These are phyloP conservation scores for Sclerotinia nivalis DNA, from an alignment of 2,329 filamentous ascomycete species.

Conservation along the genomic window DNA sequence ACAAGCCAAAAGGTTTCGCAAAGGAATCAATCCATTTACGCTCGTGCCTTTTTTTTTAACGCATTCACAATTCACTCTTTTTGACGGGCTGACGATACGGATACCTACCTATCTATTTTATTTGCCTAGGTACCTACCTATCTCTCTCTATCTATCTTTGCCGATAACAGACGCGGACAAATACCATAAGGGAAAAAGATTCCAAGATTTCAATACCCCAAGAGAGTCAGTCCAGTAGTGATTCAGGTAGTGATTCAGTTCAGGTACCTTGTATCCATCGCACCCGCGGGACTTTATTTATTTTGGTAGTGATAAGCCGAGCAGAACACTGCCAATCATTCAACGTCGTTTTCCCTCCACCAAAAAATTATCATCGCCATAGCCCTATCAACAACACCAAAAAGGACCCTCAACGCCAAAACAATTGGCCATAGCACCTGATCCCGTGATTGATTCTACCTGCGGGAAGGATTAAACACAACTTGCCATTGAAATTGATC, in stretches of 20 bases:
- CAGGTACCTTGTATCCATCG: slow-evolving; percentile 20
- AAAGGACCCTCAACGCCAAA: slow-evolving; percentile 34
- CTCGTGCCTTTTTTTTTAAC: slow-evolving; percentile 1
- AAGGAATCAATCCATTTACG: neutral
- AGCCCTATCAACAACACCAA: slow-evolving; percentile 38
- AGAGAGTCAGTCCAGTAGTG: neutral
- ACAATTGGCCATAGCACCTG: slow-evolving; percentile 37
- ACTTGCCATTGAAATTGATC: slow-evolving; percentile 22
- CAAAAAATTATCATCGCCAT: slow-evolving; percentile 26
- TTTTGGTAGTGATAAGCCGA: neutral
- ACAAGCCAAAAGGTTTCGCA: slow-evolving; percentile 16
- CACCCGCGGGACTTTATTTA: slow-evolving; percentile 6
- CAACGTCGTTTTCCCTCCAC: slow-evolving; percentile 18
- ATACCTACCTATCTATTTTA: neutral
- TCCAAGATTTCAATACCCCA: neutral
- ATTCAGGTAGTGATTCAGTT: neutral
- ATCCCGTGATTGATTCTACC: slow-evolving; percentile 38
- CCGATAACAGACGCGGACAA: neutral
- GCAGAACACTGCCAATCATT: slow-evolving; percentile 34
- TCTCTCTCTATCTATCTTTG: neutral
- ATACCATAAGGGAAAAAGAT: neutral
- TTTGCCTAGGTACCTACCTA: neutral
- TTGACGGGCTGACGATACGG: neutral
- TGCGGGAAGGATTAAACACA: slow-evolving; percentile 39
- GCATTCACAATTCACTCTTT: neutral